phyloP scores from a whole-genome alignment of 305 asterid genomes.

The Solanum aculeatissimum region DNA sequence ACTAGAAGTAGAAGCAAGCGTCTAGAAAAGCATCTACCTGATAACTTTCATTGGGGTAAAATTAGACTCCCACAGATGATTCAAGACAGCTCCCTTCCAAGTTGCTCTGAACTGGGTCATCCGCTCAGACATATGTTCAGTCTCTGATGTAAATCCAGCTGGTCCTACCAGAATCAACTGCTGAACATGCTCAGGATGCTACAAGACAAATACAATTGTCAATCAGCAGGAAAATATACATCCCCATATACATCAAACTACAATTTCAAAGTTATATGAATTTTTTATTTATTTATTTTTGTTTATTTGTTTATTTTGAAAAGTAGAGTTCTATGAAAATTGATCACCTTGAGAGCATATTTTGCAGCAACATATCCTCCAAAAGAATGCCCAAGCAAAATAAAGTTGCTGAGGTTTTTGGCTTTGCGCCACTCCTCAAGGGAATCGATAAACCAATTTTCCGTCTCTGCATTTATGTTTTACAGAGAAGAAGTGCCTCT shows the following conservation, averaged over 20 bases:
- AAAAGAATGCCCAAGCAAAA: conserved; percentile 78
- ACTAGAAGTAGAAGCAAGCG: neutral
- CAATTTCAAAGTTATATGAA: neutral
- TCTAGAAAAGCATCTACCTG: conserved; percentile 24
- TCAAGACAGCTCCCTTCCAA: conserved; percentile 65
- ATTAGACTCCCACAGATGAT: conserved; percentile 84
- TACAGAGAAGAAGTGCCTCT: neutral
- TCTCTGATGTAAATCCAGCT: conserved; percentile 62
- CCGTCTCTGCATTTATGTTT: conserved; percentile 43
- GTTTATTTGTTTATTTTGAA: neutral
- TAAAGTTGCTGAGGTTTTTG: conserved; percentile 56
- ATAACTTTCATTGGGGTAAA: conserved; percentile 63
- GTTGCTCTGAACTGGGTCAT: conserved; percentile 41
- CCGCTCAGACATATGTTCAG: conserved; percentile 40
- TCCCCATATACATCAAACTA: neutral
- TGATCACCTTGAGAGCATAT: conserved; percentile 60
- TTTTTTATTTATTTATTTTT: neutral
- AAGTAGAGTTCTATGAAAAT: neutral
- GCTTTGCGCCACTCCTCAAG: conserved; percentile 86
- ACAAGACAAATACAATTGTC: conserved; percentile 5
- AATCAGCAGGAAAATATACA: conserved; percentile 1
- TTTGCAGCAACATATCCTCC: conserved; percentile 78
- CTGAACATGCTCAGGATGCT: conserved; percentile 78
- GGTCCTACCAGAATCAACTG: conserved; percentile 77
- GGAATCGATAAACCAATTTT: conserved; percentile 83